Conservation (phyloP, 164 flowering plant genomes). For the Stephania japonica region DNA sequence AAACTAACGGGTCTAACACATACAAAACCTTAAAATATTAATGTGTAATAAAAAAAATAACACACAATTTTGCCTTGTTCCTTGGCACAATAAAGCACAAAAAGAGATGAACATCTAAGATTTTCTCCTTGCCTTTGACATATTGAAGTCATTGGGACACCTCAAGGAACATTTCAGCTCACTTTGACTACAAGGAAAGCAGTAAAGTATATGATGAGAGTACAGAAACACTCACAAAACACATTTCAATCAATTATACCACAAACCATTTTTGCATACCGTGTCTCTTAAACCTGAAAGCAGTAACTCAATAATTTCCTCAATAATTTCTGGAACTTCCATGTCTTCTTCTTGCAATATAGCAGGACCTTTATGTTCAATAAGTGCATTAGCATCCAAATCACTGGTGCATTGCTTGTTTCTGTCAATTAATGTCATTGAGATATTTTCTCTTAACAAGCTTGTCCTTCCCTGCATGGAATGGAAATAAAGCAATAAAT, state of each 20-base stretch:
- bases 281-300: slow-evolving; percentile 80
- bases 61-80: too few relatives aligned
- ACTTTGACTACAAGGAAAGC: too few relatives aligned
- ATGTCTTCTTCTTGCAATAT: slow-evolving; percentile 61
- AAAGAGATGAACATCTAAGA: too few relatives aligned
- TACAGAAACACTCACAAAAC: too few relatives aligned
- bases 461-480: slow-evolving; percentile 51
- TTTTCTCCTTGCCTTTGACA: too few relatives aligned
- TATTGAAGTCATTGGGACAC: too few relatives aligned
- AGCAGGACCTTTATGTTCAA: slow-evolving; percentile 20
- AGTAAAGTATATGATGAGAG: too few relatives aligned
- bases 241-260: background rate
- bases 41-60: too few relatives aligned
- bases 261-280: slow-evolving; percentile 49
- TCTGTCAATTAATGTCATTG: slow-evolving; percentile 16
- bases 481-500: background rate
- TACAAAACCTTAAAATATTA: too few relatives aligned
- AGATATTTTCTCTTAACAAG: slow-evolving; percentile 48
- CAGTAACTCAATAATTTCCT: slow-evolving; percentile 81
- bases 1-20: too few relatives aligned
- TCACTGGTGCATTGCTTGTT: slow-evolving; percentile 18
- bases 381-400: slow-evolving; percentile 17
- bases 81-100: too few relatives aligned
- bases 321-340: slow-evolving; percentile 86
- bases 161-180: too few relatives aligned